Evolutionary conservation across 2,329 filamentous ascomycete genomes (phyloP).

Genomic region (Lasiodiplodia citricola): DNA sequence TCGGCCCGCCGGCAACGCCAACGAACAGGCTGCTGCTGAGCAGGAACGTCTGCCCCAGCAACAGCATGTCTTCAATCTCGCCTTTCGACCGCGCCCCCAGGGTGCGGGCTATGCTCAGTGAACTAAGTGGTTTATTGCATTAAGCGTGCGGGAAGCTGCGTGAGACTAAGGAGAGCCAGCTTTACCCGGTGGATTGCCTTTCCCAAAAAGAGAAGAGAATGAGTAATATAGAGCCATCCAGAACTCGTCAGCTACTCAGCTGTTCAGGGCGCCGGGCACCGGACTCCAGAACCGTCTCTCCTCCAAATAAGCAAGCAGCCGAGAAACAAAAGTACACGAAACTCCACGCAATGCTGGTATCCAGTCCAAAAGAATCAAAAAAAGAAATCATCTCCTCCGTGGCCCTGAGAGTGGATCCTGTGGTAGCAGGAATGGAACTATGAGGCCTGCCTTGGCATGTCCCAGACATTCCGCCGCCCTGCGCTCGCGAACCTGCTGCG

Average conservation of each 20-base stretch:
- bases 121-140: conserved; percentile 16
- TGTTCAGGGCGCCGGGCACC: conserved; percentile 18
- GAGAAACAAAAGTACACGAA: conserved; percentile 23
- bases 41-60: conserved; percentile 9
- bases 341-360: conserved; percentile 27
- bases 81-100: conserved; percentile 23
- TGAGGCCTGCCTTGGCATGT: conserved; percentile 22
- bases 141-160: conserved; percentile 16
- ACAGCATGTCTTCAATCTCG: conserved; percentile 21
- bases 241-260: conserved; percentile 8
- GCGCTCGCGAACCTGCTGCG: not conserved
- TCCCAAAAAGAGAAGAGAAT: not conserved
- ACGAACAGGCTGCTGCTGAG: not conserved
- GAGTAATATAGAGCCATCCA: conserved; percentile 18
- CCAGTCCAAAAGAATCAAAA: conserved; percentile 18
- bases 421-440: conserved; percentile 5
- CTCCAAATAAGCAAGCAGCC: conserved; percentile 18
- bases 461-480: conserved; percentile 7
- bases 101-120: conserved; percentile 16
- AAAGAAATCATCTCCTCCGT: not conserved
- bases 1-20: not conserved
- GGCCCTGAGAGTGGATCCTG: not conserved
- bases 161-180: conserved; percentile 16
- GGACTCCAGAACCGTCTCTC: conserved; percentile 11
- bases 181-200: conserved; percentile 12